Base-by-base conservation (phyloP, 2,329 filamentous ascomycete genomes). In the Epicoccum nigrum region DNA sequence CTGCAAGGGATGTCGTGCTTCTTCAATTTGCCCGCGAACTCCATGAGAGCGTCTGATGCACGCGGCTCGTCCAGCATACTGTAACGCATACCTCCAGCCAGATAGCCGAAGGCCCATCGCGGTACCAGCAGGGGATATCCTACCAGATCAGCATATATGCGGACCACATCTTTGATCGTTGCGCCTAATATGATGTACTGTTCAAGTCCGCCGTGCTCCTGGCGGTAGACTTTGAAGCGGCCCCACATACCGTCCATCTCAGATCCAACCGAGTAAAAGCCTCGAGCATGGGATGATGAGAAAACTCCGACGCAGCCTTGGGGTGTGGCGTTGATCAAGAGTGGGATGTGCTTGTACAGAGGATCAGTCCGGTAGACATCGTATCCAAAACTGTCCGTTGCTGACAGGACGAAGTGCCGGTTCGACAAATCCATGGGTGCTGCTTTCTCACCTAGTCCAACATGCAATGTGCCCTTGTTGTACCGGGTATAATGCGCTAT, bases 241-340 rank as follows among this genome's bases (percentile, higher is more conserved):
- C 87, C 87, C 86, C 87, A 90, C 73, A 90, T 81, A 21, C 87
- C 87, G 63, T 91, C 88, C 71, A 90, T 86, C 69, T 90, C 87
- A 1, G 84, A 83, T 2, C 87, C 88, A 7, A 90, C 77, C 7
- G 82, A 83, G 76, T 86, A 90, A 13, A 79, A 80, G 0, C 85
- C 86, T 43, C 87, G 76, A 0, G 81, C 77, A 63, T 90, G 85
- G 2, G 82, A 83, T 0, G 86, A 86, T 0, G 87, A 89, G 68
- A 90, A 88, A 15, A 86, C 80, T 0, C 80, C 87, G 0, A 90
- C 80, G 42, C 83, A 87, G 0, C 86, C 87, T 2, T 81, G 64
- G 0, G 85, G 81, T 0, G 83, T 86, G 0, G 82, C 84, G 47
- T 88, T 88, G 70, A 90, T 86, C 21, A 91, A 76, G 0, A 90